phyloP scores from a whole-genome alignment of 805 yeast species.

The Teunomyces cretensis region DNA sequence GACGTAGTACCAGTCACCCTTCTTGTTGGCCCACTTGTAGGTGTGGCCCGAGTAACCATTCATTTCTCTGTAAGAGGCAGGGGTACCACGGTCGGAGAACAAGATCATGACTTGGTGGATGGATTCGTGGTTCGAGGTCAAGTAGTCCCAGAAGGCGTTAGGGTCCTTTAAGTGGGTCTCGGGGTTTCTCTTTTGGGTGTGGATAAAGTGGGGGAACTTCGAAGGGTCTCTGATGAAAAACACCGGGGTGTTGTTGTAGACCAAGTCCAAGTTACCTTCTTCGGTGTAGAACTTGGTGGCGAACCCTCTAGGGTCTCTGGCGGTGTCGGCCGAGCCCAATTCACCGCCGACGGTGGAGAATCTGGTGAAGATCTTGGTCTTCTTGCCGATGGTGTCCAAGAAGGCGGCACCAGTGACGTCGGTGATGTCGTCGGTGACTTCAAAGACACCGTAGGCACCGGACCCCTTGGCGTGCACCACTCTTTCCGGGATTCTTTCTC shows the following conservation, averaged over 20 bases:
- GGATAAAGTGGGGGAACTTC: conserved; percentile 65
- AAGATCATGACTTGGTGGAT: conserved; percentile 71
- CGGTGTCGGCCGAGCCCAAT: conserved; percentile 62
- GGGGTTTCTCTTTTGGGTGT: conserved; percentile 71
- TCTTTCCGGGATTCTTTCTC: conserved; percentile 66
- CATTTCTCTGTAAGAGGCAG: conserved; percentile 72
- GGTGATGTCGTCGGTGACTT: conserved; percentile 49
- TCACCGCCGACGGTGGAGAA: conserved; percentile 74
- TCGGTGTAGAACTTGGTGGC: conserved; percentile 65
- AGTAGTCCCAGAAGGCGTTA: conserved; percentile 82
- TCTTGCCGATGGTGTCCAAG: conserved; percentile 30
- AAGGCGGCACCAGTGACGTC: conserved; percentile 25
- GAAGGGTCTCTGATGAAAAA: conserved; percentile 64
- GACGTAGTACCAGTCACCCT: conserved; percentile 76
- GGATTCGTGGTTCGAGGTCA: conserved; percentile 70
- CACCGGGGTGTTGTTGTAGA: conserved; percentile 69
- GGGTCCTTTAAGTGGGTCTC: conserved; percentile 76
- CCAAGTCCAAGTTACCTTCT: conserved; percentile 71
- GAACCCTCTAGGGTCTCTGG: conserved; percentile 72
- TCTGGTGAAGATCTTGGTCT: conserved; percentile 39
- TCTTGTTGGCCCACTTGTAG: conserved; percentile 73
- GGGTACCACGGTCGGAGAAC: conserved; percentile 83
- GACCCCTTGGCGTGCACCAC: conserved; percentile 70
- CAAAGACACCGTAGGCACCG: conserved; percentile 61
- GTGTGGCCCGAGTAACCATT: conserved; percentile 85